Evolutionary conservation across 208 protist genomes (phyloP), one percentile per base, ranked within the genome.

Genomic region (Polymyxa betae): DNA sequence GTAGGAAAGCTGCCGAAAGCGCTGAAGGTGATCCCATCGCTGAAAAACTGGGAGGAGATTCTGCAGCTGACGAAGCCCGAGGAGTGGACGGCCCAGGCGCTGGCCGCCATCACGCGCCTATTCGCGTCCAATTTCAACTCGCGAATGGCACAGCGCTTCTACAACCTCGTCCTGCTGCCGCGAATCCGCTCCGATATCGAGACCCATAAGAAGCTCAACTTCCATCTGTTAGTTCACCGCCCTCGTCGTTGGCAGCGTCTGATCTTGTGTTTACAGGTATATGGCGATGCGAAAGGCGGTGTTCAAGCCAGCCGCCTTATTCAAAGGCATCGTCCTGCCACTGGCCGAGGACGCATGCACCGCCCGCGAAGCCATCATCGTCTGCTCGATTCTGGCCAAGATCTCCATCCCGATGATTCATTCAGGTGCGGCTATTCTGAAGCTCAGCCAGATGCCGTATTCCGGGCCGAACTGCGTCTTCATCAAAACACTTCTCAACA

Each of bases 231-330:
- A n/a, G n/a, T n/a, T n/a, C n/a, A n/a, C n/a, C n/a, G n/a, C n/a
- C n/a, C n/a, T n/a, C n/a, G n/a, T n/a, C n/a, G n/a, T n/a, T n/a
- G n/a, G n/a, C n/a, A n/a, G n/a, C n/a, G n/a, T n/a, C n/a, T n/a
- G n/a, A n/a, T n/a, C n/a, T n/a, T n/a, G n/a, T n/a, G n/a, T n/a
- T n/a, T n/a, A n/a, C n/a, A n/a, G n/a, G n/a, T 99, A 99, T 95
- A 96, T 97, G 95, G 96, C 98, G 0, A 94, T 99, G 43, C 96
- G 97, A 88, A 99, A 99, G 94, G 95, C 97, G 5, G 94, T 99
- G 24, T 99, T 97, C 94, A 99, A 99, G 95, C 98, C 98, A 0
- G 95, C 96, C 0, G 98, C 98, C 32, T 99, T 99, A 93, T 99
- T 98, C 94, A 99, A 99, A 91, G 98, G 98, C 5, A 97, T 99